phyloP scores from a whole-genome alignment of 257 asterid species.

The Salvia miltiorrhiza region DNA sequence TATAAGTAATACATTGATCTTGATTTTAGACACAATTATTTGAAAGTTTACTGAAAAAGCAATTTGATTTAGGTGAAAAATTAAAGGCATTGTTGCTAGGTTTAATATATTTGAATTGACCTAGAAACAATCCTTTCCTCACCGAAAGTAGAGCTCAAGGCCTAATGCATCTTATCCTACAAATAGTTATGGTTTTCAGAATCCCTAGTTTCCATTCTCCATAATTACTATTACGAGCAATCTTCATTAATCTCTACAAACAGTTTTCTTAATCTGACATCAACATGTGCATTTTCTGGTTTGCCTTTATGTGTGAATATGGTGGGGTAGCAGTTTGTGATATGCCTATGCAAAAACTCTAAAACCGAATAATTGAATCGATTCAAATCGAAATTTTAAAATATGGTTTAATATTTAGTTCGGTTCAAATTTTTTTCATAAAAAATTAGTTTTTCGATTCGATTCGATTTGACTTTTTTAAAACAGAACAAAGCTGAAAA shows the following conservation, averaged over 20 bases:
- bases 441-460: no score
- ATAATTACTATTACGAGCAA: neutral
- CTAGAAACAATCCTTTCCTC: slow-evolving; percentile 5
- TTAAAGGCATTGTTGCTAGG: neutral
- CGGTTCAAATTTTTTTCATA: no score
- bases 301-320: neutral
- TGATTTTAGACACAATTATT: neutral
- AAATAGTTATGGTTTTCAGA: neutral
- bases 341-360: no score
- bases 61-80: neutral
- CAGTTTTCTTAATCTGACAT: neutral
- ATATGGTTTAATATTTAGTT: no score
- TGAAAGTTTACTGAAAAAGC: neutral
- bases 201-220: neutral
- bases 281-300: neutral
- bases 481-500: no score
- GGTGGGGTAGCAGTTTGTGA: neutral
- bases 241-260: neutral
- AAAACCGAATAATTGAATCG: no score
- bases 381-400: no score
- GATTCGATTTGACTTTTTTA: no score
- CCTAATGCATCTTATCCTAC: slow-evolving; percentile 13
- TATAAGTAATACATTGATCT: no score
- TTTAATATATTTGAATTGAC: neutral
- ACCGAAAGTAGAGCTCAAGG: neutral